phyloP scores from a whole-genome alignment of 108 stramenopile genomes.

The Thalassiosira profunda region DNA sequence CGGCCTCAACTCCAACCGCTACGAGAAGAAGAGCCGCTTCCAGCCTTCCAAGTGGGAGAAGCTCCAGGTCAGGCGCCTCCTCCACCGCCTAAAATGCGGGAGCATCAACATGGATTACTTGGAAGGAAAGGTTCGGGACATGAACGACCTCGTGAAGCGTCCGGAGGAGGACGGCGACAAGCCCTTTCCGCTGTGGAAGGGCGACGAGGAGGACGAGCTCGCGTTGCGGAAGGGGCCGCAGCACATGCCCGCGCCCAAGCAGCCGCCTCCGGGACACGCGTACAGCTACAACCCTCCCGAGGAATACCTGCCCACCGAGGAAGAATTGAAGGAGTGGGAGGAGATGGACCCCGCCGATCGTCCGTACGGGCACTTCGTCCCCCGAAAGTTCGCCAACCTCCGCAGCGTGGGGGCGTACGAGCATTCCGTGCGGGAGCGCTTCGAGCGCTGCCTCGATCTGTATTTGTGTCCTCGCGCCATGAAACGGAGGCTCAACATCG shows the following conservation, averaged over 20 bases:
- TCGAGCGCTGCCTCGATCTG: slow-evolving; percentile 98
- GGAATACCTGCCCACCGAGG: slow-evolving; percentile 96
- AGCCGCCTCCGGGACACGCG: slow-evolving; percentile 96
- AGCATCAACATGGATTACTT: slow-evolving; percentile 88
- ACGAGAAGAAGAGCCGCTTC: slow-evolving; percentile 82
- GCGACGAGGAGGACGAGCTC: slow-evolving; percentile 94
- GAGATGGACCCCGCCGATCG: slow-evolving; percentile 92
- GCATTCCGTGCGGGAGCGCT: slow-evolving; percentile 94
- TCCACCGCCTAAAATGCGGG: slow-evolving; percentile 92
- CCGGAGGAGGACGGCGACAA: slow-evolving; percentile 44
- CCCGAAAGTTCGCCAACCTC: slow-evolving; percentile 89
- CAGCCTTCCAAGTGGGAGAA: slow-evolving; percentile 93
- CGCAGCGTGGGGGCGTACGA: slow-evolving; percentile 95
- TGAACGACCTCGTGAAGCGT: slow-evolving; percentile 67
- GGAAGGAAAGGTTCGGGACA: slow-evolving; percentile 79
- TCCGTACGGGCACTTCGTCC: slow-evolving; percentile 90
- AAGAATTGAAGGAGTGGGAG: slow-evolving; percentile 95
- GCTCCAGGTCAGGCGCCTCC: slow-evolving; percentile 83
- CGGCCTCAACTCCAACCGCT: slow-evolving; percentile 78
- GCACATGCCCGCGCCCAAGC: slow-evolving; percentile 98
- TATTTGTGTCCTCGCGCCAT: slow-evolving; percentile 97
- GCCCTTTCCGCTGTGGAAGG: slow-evolving; percentile 94
- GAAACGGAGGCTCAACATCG: slow-evolving; percentile 95
- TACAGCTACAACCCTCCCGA: slow-evolving; percentile 97
- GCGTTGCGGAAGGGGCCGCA: slow-evolving; percentile 90